Conservation (phyloP, 2,329 filamentous ascomycete genomes). For the Myriosclerotinia scirpicola region DNA sequence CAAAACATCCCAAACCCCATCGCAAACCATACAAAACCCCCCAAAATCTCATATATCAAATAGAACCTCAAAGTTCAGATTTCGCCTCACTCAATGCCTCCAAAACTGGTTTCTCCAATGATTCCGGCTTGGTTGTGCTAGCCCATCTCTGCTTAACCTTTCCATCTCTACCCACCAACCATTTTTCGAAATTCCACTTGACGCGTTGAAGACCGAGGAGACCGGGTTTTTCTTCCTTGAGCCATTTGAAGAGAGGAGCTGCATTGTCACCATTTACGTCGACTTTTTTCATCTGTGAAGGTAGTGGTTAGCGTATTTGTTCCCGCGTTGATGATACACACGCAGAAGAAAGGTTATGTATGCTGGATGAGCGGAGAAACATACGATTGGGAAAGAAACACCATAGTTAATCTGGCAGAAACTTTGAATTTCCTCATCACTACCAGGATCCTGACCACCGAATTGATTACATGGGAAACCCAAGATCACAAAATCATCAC, state of each 20-base stretch:
- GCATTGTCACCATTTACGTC: constrained; percentile 89
- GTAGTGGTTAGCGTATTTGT: not conserved
- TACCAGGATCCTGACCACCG: constrained; percentile 75
- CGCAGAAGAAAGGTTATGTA: no score
- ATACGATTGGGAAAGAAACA: constrained; percentile 82
- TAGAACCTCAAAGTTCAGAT: constrained; percentile 23
- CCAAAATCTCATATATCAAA: not conserved
- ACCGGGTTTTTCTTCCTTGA: constrained; percentile 73
- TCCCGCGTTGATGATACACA: not conserved
- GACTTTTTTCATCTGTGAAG: constrained; percentile 66
- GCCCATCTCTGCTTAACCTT: constrained; percentile 85
- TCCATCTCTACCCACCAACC: constrained; percentile 82
- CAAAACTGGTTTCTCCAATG: constrained; percentile 71
- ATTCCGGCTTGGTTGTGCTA: constrained; percentile 82
- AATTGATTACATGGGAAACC: constrained; percentile 99
- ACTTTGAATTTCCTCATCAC: constrained; percentile 74
- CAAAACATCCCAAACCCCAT: not conserved
- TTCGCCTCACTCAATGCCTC: constrained; percentile 52
- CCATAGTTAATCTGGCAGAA: constrained; percentile 95
- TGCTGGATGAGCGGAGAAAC: constrained; percentile 6
- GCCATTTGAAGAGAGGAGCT: constrained; percentile 76
- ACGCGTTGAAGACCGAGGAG: constrained; percentile 84
- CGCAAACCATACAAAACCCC: not conserved
- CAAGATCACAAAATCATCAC: constrained; percentile 74
- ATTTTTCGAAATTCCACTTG: constrained; percentile 99